Evolutionary conservation across 202 grass and related monocot genomes (phyloP).

Genomic region (Hordeum pubiflorum): DNA sequence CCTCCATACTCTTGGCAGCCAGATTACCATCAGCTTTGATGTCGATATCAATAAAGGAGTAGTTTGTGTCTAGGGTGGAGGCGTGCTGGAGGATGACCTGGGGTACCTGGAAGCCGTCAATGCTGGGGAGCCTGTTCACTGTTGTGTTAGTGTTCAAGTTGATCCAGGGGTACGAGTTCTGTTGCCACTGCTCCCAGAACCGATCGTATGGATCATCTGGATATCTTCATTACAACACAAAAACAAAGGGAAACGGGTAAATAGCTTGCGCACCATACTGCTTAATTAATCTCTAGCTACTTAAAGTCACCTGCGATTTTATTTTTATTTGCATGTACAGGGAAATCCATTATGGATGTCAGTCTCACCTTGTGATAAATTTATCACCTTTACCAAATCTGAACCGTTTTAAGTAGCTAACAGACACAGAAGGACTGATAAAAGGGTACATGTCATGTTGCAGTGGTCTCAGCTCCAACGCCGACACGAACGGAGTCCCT

Average conservation of each 20-base stretch:
- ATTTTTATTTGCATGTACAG: too few species aligned
- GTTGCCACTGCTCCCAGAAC: not conserved
- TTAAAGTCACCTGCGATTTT: too few species aligned
- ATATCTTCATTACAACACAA: not conserved
- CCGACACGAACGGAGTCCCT: not conserved
- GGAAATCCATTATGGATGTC: not conserved
- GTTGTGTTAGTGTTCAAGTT: not conserved
- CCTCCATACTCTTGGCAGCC: not conserved
- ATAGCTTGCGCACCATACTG: not conserved
- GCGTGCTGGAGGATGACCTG: not conserved
- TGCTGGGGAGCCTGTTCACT: not conserved
- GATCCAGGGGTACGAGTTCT: not conserved
- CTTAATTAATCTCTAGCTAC: too few species aligned
- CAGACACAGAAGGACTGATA: not conserved
- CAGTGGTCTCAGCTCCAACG: not conserved
- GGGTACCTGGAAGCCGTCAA: not conserved
- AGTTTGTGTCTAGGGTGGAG: not conserved
- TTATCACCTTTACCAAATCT: not conserved
- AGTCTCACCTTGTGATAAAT: not conserved
- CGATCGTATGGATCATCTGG: not conserved
- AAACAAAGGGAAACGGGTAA: not conserved
- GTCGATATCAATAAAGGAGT: accelerated
- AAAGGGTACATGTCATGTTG: not conserved
- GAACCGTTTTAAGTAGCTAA: not conserved
- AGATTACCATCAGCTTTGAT: accelerated